A percentile compares a stretch with the other conserved stretches of the same genome.
These are phyloP conservation scores for Strobilomyces echinocephalus DNA, from an alignment of 768 basidiomycete species.

Conservation along the genomic window DNA sequence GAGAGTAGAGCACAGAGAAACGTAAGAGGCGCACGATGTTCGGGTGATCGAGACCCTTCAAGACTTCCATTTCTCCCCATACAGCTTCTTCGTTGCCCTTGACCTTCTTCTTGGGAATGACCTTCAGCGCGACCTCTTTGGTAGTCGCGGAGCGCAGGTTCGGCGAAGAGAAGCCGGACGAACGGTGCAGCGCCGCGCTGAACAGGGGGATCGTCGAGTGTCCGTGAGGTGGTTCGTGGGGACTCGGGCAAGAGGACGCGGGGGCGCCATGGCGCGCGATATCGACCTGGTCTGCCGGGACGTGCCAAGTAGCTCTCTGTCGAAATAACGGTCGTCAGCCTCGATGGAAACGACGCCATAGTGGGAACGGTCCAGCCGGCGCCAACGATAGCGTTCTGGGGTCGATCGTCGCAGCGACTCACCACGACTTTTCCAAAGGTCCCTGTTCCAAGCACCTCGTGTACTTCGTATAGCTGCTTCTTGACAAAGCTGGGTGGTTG, in stretches of 20 bases:
- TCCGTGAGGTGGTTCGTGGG: constrained; percentile 14
- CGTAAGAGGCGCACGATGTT: constrained; percentile 64
- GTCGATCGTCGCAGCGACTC: constrained; percentile 19
- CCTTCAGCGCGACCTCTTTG: constrained; percentile 81
- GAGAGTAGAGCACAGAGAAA: not conserved
- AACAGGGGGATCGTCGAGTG: constrained; percentile 29
- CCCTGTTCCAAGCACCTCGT: constrained; percentile 71
- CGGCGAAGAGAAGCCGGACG: constrained; percentile 23
- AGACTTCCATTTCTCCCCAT: constrained; percentile 90
- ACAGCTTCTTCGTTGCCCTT: constrained; percentile 87
- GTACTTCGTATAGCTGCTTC: constrained; percentile 77
- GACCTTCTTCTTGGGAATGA: constrained; percentile 94
- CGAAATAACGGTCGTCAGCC: not conserved
- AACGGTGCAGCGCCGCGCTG: constrained; percentile 22
- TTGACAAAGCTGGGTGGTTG: constrained; percentile 84
- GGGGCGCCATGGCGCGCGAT: constrained; percentile 58
- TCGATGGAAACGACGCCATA: not conserved
- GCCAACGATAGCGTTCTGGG: not conserved
- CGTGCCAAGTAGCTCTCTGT: constrained; percentile 74
- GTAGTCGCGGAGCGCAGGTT: constrained; percentile 33
- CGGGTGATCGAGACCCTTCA: constrained; percentile 84
- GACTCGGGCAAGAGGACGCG: constrained; percentile 30
- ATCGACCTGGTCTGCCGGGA: constrained; percentile 54
- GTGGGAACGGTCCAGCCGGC: not conserved
- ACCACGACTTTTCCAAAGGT: constrained; percentile 91